Base-by-base conservation (phyloP, 352 stramenopile genomes). In the Thalassiosira pacifica region DNA sequence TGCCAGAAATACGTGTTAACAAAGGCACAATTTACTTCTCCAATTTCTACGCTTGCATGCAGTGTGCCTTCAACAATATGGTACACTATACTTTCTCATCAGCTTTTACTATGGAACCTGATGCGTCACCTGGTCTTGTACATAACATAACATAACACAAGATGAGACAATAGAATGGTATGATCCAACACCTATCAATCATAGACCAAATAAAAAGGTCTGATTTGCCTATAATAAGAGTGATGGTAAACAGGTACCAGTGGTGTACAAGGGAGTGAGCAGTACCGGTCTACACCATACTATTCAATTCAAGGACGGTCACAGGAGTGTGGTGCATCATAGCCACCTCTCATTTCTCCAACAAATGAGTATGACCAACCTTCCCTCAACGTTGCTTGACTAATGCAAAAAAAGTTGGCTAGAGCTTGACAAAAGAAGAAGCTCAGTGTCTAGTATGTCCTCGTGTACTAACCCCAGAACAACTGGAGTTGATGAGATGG, bases 401-500 rank as follows among this genome's bases (percentile, higher is more conserved):
- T 88, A 76, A 34, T 26, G 48, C 0, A 67, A 81, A 16, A n/a
- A 69, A 88, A 60, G 61, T 84, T 16, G 40, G 37, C 0, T 3
- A 34, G 1, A 73, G 73, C 9, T 24, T 86, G 18, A 55, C 73
- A 9, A 53, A 60, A 27, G 29, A 83, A 31, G 65, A 83, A 19
- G 61, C 61, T 53, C 61, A 69, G 26, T 3, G 6, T 22, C 34
- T 69, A 27, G 61, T 18, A 31, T 53, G 19, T 2, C 61, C 61
- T 11, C 61, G 13, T 5, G 26, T 22, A 0, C 52, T 86, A 11
- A 63, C 61, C 13, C 66, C 79, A 42, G 18, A 73, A 13, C 79
- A 86, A 69, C 71, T 82, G 60, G 72, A 82, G 22, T 22, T 86
- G 5, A 42, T 82, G 40, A 53, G 48, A 26, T 78, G 52, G 64